Evolutionary conservation across 2,329 filamentous ascomycete species (phyloP), one percentile per base, ranked within the genome.

Genomic region (Colletotrichum sp.): DNA sequence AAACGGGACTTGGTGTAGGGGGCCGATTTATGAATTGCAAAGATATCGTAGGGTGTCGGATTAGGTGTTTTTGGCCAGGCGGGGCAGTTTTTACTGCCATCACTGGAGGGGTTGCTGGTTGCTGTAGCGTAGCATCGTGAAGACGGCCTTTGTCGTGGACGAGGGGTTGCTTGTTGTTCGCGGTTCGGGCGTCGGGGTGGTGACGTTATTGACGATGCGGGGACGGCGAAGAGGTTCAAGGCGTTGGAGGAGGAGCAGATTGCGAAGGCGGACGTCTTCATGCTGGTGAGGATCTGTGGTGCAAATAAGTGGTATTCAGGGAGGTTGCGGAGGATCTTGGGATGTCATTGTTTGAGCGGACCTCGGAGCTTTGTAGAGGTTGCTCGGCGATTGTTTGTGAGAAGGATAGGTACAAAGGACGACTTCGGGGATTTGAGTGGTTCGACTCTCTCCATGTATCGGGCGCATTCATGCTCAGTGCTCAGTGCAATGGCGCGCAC

Each of bases 31-130:
- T 84, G 80, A 64, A 87, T 84, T 77, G 90, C 88, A 81, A 99
- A 93, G 82, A 99, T 95, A 81, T 99, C 95, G 86, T 99, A 99
- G 1, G 97, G 97, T 0, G 96, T 96, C 2, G 95, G 95, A 55
- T 88, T 82, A 24, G 82, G 77, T 8, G 83, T 82, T 7, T 83
- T 82, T 4, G 91, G 90, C 91, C 91, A 92, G 44, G 81, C 78
- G 8, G 82, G 79, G 57, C 26, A n/a, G 28, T 12, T 18, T 59
- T 55, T 66, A 24, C 24, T 59, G 26, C 18, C 12, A 2, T 44
- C 57, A 3, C 21, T 7, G 3, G 55, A 59, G 26, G 55, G 13
- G 2, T 28, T 57, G 32, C 16, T 13, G 24, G 5, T 3, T 28
- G 28, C 69, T 9, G 76, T 69, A 5, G 72, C 72, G 44, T 76